phyloP scores from a whole-genome alignment of 352 stramenopile species.

The Nothophytophthora sp. region DNA sequence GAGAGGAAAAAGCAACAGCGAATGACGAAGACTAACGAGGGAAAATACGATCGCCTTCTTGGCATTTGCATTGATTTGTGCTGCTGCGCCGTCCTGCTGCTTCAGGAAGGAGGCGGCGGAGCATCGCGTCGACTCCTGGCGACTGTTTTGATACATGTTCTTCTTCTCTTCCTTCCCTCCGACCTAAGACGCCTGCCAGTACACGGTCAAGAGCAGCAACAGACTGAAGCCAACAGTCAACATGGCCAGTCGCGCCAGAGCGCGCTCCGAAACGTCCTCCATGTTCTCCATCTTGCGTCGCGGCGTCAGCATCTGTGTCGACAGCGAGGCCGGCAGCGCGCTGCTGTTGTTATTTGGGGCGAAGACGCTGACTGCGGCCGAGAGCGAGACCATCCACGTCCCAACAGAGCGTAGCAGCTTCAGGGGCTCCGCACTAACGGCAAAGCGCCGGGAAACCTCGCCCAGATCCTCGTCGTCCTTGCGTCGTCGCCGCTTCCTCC shows the following conservation, averaged over 20 bases:
- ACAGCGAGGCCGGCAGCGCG: constrained; percentile 16
- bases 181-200: constrained; percentile 24
- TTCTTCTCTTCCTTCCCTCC: not conserved
- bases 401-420: constrained; percentile 27
- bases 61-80: too few relatives aligned
- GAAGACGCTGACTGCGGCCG: constrained; percentile 13
- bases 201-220: constrained; percentile 36
- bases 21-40: too few relatives aligned
- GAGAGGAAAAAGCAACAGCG: too few relatives aligned
- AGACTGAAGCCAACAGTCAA: constrained; percentile 33
- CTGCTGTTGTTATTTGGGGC: constrained; percentile 5
- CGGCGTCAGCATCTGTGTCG: constrained; percentile 18
- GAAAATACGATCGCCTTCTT: too few relatives aligned
- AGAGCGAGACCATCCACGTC: constrained; percentile 35
- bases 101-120: too few relatives aligned
- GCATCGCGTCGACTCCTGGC: too few relatives aligned
- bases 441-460: constrained; percentile 23
- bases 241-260: constrained; percentile 31
- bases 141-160: constrained; percentile 16
- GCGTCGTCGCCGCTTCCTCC: constrained; percentile 30
- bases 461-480: constrained; percentile 49
- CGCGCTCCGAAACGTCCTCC: constrained; percentile 37
- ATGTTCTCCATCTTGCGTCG: constrained; percentile 19
- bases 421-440: constrained; percentile 25
- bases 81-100: too few relatives aligned